Conservation (phyloP, 1,139 yeast species). For the Wickerhamomyces sp. region DNA sequence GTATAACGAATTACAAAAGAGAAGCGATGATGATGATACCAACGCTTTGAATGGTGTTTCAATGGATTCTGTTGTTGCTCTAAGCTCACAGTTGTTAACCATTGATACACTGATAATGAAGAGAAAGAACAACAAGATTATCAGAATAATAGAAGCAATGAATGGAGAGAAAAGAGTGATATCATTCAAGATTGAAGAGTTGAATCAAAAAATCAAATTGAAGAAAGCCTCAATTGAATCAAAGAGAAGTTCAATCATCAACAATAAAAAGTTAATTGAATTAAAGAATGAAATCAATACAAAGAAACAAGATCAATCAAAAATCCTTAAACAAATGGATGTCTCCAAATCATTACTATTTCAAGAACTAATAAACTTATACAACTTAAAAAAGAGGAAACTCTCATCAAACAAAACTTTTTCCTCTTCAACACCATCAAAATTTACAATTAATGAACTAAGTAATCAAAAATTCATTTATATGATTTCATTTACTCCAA, state of each 20-base stretch:
- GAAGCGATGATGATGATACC: neutral
- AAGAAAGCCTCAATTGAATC: neutral
- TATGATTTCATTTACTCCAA: slow-evolving; percentile 20
- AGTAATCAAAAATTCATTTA: slow-evolving; percentile 5
- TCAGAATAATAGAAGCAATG: neutral
- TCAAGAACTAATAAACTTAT: slow-evolving; percentile 22
- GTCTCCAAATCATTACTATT: slow-evolving; percentile 18
- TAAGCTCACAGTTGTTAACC: slow-evolving; percentile 17
- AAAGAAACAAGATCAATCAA: slow-evolving; percentile 3
- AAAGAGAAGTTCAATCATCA: neutral
- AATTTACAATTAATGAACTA: neutral
- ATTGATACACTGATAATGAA: slow-evolving; percentile 15
- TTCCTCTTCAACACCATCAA: too few species aligned
- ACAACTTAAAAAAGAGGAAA: slow-evolving; percentile 15
- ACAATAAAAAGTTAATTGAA: neutral
- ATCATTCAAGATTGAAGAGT: neutral
- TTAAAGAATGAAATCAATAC: neutral
- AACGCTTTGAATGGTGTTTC: neutral
- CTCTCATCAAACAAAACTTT: neutral
- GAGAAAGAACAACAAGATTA: slow-evolving; percentile 2
- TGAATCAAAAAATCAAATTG: too few species aligned
- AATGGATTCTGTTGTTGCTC: slow-evolving; percentile 11
- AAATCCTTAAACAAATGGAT: slow-evolving; percentile 17
- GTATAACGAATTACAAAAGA: slow-evolving; percentile 1
- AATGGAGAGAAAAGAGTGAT: slow-evolving; percentile 1